Conservation (phyloP, 495 filamentous ascomycete species). For the Daldinia grandis region DNA sequence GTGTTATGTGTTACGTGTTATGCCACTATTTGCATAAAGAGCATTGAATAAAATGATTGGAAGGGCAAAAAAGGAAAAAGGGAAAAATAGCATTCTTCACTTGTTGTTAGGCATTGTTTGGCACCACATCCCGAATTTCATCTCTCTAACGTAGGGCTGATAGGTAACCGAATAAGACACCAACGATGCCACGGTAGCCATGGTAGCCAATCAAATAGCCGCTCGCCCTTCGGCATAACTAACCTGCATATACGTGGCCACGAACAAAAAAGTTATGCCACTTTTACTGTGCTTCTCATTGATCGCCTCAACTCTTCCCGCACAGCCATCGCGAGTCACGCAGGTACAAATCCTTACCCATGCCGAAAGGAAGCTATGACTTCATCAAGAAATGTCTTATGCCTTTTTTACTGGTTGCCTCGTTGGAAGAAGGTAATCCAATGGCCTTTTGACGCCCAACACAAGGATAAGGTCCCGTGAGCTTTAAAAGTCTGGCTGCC, state of each 20-base stretch:
- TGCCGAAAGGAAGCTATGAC: conserved; percentile 4
- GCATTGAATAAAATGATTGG: conserved; percentile 17
- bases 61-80: conserved; percentile 1
- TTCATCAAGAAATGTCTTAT: conserved; percentile 5
- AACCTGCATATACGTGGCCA: conserved; percentile 34
- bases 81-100: not conserved
- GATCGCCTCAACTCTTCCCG: conserved; percentile 4
- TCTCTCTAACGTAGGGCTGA: conserved; percentile 24
- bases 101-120: conserved; percentile 21
- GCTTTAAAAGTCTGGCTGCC: conserved; percentile 2
- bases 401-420: conserved; percentile 7
- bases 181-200: not conserved
- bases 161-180: conserved; percentile 23
- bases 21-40: conserved; percentile 31
- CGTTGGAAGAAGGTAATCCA: not conserved
- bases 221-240: conserved; percentile 13
- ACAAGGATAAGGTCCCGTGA: not conserved
- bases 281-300: conserved; percentile 21
- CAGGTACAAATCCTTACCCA: conserved; percentile 25
- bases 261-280: conserved; percentile 21
- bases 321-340: conserved; percentile 12
- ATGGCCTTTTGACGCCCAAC: conserved; percentile 12
- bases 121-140: conserved; percentile 4
- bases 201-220: conserved; percentile 18
- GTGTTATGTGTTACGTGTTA: conserved; percentile 29